A percentile compares a stretch with the other conserved stretches of the same genome.
These are phyloP conservation scores for Elsinoe arachidis DNA, from an alignment of 2,329 filamentous ascomycete species.

Conservation along the genomic window DNA sequence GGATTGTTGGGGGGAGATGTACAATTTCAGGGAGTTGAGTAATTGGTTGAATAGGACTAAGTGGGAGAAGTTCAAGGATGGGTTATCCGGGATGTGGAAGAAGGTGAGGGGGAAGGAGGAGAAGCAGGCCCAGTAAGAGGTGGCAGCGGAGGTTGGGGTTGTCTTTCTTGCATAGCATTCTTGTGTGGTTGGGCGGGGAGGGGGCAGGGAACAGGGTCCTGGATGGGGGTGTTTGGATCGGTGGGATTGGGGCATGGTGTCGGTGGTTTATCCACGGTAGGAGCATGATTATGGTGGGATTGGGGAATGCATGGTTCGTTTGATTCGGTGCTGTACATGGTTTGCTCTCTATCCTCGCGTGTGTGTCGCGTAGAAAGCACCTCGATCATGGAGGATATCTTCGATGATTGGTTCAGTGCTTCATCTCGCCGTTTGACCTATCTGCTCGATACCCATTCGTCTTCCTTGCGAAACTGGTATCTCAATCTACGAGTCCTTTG, in stretches of 20 bases:
- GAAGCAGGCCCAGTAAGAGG: neutral
- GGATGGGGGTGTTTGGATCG: neutral
- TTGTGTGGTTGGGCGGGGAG: neutral
- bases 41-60: slow-evolving; percentile 75
- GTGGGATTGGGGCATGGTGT: neutral
- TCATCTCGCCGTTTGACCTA: neutral
- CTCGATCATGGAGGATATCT: neutral
- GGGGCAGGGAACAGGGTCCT: neutral
- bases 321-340: slow-evolving; percentile 6
- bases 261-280: neutral
- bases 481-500: slow-evolving; percentile 31
- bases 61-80: slow-evolving; percentile 61
- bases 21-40: slow-evolving; percentile 84
- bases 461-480: neutral
- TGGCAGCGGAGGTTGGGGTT: neutral
- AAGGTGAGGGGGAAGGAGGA: slow-evolving; percentile 20
- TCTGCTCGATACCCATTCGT: neutral
- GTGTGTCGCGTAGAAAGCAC: neutral
- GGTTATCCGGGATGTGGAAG: slow-evolving; percentile 31
- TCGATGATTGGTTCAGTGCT: too few relatives aligned
- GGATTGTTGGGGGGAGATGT: slow-evolving; percentile 98
- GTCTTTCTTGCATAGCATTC: slow-evolving; percentile 6
- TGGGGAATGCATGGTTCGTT: neutral
- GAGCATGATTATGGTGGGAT: neutral
- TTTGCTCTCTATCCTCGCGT: neutral